Evolutionary conservation across 1,284 basidiomycete species (phyloP).

Genomic region (Dichomitus squalens): DNA sequence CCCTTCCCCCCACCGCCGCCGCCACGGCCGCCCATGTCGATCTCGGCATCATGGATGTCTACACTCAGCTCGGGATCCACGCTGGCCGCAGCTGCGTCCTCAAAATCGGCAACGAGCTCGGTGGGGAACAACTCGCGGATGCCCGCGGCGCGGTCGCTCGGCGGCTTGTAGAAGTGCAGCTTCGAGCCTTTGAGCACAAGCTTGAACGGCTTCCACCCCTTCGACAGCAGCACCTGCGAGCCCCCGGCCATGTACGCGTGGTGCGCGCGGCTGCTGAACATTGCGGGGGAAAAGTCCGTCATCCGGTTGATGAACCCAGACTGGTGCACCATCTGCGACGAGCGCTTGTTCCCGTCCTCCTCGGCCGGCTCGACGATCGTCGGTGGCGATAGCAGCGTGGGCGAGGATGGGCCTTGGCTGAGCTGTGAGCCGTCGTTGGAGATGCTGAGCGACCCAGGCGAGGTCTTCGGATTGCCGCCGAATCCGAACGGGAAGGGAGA

Average conservation of each 20-base stretch:
- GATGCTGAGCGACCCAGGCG: slow-evolving; percentile 18
- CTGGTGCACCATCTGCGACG: slow-evolving; percentile 77
- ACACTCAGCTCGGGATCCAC: slow-evolving; percentile 26
- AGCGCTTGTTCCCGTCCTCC: slow-evolving; percentile 44
- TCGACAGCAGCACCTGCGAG: slow-evolving; percentile 41
- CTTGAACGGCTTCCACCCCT: slow-evolving; percentile 84
- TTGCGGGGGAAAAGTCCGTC: slow-evolving; percentile 46
- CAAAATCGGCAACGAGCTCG: slow-evolving; percentile 53
- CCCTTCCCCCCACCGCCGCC: slow-evolving; percentile 28
- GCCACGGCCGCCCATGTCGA: slow-evolving; percentile 28
- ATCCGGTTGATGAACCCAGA: slow-evolving; percentile 77
- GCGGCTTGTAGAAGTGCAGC: slow-evolving; percentile 81
- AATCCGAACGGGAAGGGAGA: slow-evolving; percentile 40
- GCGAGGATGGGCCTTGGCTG: slow-evolving; percentile 31
- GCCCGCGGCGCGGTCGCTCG: slow-evolving; percentile 60
- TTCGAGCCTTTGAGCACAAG: slow-evolving; percentile 80
- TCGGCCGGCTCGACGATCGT: slow-evolving; percentile 46
- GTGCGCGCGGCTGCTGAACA: slow-evolving; percentile 35
- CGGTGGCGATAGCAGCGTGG: slow-evolving; percentile 53
- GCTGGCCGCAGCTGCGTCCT: slow-evolving; percentile 52
- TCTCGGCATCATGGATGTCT: slow-evolving; percentile 38
- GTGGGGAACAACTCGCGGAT: slow-evolving; percentile 76
- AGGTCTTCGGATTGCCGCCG: slow-evolving; percentile 19
- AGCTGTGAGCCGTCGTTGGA: slow-evolving; percentile 17
- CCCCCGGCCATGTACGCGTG: slow-evolving; percentile 31